Conservation (phyloP, 345 rosid species). For the Erodium maritimum region DNA sequence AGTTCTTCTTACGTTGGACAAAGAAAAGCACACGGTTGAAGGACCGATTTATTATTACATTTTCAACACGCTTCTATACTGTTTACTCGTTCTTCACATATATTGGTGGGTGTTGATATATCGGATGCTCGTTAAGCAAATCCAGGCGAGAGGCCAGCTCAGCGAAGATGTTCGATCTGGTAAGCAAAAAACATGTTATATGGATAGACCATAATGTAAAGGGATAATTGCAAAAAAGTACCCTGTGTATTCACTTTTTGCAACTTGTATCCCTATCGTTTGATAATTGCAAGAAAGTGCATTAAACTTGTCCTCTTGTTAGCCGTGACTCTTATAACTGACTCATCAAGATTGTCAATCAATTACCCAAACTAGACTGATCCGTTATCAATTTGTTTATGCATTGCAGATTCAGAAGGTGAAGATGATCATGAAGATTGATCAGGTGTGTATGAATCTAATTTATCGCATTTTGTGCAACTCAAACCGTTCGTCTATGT, state of each 20-base stretch:
- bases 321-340: too few relatives aligned
- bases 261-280: too few relatives aligned
- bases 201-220: not conserved
- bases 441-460: too few relatives aligned
- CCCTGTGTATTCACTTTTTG: too few relatives aligned
- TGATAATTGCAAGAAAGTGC: too few relatives aligned
- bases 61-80: slow-evolving; percentile 63
- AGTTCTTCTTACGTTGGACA: slow-evolving; percentile 52
- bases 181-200: slow-evolving; percentile 12
- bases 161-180: slow-evolving; percentile 92
- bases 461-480: too few relatives aligned
- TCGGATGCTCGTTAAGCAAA: slow-evolving; percentile 71
- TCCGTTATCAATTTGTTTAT: too few relatives aligned
- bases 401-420: slow-evolving; percentile 29
- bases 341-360: too few relatives aligned
- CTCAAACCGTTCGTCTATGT: too few relatives aligned
- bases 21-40: slow-evolving; percentile 39
- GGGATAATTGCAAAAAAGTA: too few relatives aligned
- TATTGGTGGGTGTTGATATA: slow-evolving; percentile 90
- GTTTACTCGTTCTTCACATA: slow-evolving; percentile 68
- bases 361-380: too few relatives aligned
- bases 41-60: slow-evolving; percentile 66
- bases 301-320: not conserved
- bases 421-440: slow-evolving; percentile 43
- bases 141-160: slow-evolving; percentile 61